These are phyloP conservation scores for Suillus ampliporus DNA, from an alignment of 768 basidiomycete genomes.

Conservation along the genomic window DNA sequence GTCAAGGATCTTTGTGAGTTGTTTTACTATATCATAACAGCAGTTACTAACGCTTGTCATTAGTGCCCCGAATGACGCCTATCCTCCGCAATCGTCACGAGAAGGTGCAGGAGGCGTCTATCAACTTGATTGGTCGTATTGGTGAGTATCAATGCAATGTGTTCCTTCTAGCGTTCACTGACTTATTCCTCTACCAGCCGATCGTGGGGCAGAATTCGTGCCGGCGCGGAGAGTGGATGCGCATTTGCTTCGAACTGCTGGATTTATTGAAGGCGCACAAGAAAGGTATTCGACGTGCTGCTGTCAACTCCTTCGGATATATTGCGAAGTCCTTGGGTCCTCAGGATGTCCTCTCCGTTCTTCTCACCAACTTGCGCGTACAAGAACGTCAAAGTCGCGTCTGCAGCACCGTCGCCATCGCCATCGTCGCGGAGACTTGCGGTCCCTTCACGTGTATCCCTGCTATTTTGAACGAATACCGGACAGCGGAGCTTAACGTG, in stretches of 20 bases:
- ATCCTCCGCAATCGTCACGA: conserved; percentile 98
- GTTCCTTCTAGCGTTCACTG: neutral
- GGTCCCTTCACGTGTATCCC: conserved; percentile 99
- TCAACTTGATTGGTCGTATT: conserved; percentile 99
- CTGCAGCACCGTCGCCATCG: conserved; percentile 97
- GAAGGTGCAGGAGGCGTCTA: conserved; percentile 99
- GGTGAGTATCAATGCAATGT: conserved; percentile 39
- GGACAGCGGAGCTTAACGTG: conserved; percentile 97
- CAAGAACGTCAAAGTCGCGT: conserved; percentile 99
- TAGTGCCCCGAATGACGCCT: conserved; percentile 99
- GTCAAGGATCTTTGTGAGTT: conserved; percentile 95
- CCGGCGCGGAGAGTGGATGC: conserved; percentile 99
- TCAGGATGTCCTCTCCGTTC: conserved; percentile 94
- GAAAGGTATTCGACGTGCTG: conserved; percentile 97
- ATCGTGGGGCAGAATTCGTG: conserved; percentile 98
- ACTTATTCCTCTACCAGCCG: conserved; percentile 53
- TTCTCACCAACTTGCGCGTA: conserved; percentile 94
- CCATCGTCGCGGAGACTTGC: conserved; percentile 93
- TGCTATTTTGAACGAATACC: conserved; percentile 97
- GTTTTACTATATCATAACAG: neutral
- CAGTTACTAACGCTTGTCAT: conserved; percentile 13
- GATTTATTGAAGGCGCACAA: conserved; percentile 99
- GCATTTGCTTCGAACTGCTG: conserved; percentile 97
- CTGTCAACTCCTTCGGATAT: conserved; percentile 99
- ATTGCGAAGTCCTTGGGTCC: conserved; percentile 99